Base-by-base conservation (phyloP, 345 rosid species). In the Eucalyptus shirleyi region DNA sequence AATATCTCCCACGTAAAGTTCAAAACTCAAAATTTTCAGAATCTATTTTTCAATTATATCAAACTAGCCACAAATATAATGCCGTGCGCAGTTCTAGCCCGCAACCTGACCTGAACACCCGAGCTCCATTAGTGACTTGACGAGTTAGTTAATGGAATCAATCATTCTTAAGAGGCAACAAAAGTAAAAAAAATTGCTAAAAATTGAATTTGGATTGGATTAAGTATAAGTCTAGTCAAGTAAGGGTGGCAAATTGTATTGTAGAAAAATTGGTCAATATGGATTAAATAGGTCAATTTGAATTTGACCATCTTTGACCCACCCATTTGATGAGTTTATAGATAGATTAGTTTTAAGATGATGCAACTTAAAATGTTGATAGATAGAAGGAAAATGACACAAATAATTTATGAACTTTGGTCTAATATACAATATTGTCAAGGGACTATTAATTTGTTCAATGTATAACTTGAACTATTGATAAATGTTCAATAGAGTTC, bases 251-350 rank as follows among this genome's bases (percentile, higher is more conserved):
- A 62, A 28, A 62, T 72, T 0, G 26, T 72, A 34, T 72, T 34
- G 2, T 10, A 34, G 24, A 34, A 34, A 19, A 34, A 69, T 69
- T 18, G 18, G 1, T 34, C 42, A 69, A 18, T 18, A 32, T 18
- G 34, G 4, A 11, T 69, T 69, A 69, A 18, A 69, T 34, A 2
- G 7, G 9, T 9, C 14, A 69, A 69, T 69, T 69, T 34, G 26
- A 6, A 12, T 34, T 0, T 0, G 24, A 18, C 1, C 23, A 69
- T 34, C 6, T 34, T 18, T 7, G 4, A 34, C 24, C 44, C 13
- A 17, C 12, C 24, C 26, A 34, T 34, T 69, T 69, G 44, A 69
- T 6, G 42, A 69, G 81, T 69, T 69, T 34, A 34, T 34, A 9
- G 4, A 69, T 3, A 69, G 26, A 6, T 69, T 69, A 69, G 44